Percentiles rank a stretch among this genome's conserved stretches.
These are phyloP conservation scores for Jasminum sambac DNA, from an alignment of 257 asterid species.

Conservation along the genomic window DNA sequence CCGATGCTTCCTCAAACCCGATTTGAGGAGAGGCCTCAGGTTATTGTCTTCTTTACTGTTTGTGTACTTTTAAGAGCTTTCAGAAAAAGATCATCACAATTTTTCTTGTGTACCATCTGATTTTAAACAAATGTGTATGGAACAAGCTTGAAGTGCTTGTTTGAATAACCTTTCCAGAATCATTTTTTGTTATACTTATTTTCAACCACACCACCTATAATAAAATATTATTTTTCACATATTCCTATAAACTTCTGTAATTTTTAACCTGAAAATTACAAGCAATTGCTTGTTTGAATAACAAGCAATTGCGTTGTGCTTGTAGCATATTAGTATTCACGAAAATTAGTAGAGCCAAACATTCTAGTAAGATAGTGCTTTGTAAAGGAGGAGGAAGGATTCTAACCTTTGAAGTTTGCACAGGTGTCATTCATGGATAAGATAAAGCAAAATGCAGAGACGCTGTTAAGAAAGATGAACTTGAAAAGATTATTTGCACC, in stretches of 20 bases:
- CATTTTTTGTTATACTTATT: too few species aligned
- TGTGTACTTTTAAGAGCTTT: conserved; percentile 4
- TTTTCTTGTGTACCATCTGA: too few species aligned
- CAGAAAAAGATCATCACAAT: too few species aligned
- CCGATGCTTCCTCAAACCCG: conserved; percentile 35
- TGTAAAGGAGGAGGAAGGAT: background rate
- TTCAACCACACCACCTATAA: too few species aligned
- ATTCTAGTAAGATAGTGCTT: background rate
- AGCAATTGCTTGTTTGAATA: too few species aligned
- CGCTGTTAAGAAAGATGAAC: conserved; percentile 51
- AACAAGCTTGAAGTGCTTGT: too few species aligned
- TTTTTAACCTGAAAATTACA: too few species aligned
- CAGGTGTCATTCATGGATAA: conserved; percentile 46
- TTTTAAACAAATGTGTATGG: too few species aligned
- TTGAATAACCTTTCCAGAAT: too few species aligned
- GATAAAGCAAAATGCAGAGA: conserved; percentile 40
- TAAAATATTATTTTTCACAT: too few species aligned
- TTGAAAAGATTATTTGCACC: conserved; percentile 79
- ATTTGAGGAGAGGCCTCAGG: conserved; percentile 44
- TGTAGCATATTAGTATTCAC: background rate
- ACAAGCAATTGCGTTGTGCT: background rate
- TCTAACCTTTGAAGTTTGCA: conserved; percentile 26
- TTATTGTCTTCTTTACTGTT: conserved; percentile 24
- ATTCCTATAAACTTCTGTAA: too few species aligned
- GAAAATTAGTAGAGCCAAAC: background rate